Evolutionary conservation across 129 eudicot species (phyloP).

Genomic region (Logfia minima): DNA sequence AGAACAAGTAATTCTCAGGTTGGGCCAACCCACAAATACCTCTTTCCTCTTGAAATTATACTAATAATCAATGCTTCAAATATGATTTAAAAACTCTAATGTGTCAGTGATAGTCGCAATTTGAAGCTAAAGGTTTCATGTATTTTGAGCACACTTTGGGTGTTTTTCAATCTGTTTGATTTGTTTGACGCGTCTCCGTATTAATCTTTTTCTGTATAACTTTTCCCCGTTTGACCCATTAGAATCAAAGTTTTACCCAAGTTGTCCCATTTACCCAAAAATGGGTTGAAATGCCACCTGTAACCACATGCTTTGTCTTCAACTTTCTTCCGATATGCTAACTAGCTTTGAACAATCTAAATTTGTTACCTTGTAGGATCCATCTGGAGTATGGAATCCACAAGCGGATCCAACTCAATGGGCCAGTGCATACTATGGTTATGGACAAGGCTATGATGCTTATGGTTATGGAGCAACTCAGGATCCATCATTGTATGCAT

Average conservation of each 20-base stretch:
- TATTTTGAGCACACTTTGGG: background rate
- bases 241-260: background rate
- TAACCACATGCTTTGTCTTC: background rate
- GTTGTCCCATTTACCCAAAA: background rate
- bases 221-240: background rate
- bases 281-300: background rate
- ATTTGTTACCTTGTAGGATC: slow-evolving; percentile 48
- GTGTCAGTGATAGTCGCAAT: too few species aligned
- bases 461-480: slow-evolving; percentile 84
- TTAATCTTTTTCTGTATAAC: background rate
- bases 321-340: background rate
- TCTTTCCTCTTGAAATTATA: background rate
- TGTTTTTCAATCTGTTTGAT: background rate
- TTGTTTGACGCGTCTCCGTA: background rate
- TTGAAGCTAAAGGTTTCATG: background rate
- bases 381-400: slow-evolving; percentile 57
- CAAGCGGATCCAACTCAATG: slow-evolving; percentile 79
- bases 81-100: too few species aligned
- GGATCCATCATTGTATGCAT: slow-evolving; percentile 80
- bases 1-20: background rate
- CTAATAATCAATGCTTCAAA: too few species aligned
- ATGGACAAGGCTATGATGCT: slow-evolving; percentile 97
- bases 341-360: background rate
- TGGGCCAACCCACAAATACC: background rate
- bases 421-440: slow-evolving; percentile 80